A percentile compares a stretch with the other conserved stretches of the same genome.
Evolutionary conservation across 257 asterid genomes (phyloP).

Genomic region (Solanum chiquidenum): DNA sequence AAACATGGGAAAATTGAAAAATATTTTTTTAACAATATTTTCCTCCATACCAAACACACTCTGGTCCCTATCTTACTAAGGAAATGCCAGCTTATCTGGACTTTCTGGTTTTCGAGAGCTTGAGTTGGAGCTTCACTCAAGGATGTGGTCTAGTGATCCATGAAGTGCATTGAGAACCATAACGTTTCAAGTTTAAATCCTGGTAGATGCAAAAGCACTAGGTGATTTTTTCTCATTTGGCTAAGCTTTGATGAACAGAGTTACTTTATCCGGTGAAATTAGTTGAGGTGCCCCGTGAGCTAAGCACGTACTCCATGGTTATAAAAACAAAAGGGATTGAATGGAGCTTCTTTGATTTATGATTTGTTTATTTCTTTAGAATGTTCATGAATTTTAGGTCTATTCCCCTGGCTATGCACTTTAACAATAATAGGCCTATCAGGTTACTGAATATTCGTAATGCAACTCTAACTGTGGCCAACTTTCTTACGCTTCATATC

Average conservation of each 20-base stretch:
- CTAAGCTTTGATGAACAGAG: neutral
- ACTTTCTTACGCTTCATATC: neutral
- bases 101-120: neutral
- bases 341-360: neutral
- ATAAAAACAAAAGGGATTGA: neutral
- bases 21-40: rapidly evolving
- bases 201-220: neutral
- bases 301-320: neutral
- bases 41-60: neutral
- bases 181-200: neutral
- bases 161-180: neutral
- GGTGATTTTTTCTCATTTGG: neutral
- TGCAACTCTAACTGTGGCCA: neutral
- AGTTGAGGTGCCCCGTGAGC: neutral
- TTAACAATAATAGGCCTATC: neutral
- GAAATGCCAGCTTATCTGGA: neutral
- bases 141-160: neutral
- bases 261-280: neutral
- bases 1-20: neutral
- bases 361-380: neutral
- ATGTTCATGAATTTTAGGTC: neutral
- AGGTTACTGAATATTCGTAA: neutral
- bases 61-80: neutral
- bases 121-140: neutral
- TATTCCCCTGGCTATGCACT: neutral